These are phyloP conservation scores for Aspergillus ellipticus DNA, from an alignment of 495 filamentous ascomycete genomes.

Conservation along the genomic window DNA sequence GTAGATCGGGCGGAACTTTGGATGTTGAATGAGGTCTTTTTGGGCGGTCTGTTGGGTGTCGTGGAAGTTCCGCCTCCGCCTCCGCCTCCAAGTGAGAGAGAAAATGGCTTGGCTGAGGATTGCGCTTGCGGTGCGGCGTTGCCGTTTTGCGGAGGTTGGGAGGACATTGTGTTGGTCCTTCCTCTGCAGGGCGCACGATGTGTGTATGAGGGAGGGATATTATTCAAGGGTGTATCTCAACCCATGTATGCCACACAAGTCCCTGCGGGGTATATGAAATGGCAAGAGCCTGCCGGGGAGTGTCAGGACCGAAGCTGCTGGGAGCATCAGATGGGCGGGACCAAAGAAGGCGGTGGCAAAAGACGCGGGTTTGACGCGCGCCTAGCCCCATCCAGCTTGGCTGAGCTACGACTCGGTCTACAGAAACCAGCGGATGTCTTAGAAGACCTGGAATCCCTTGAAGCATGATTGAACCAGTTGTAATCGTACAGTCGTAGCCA, in stretches of 20 bases:
- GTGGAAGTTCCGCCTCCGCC: slow-evolving; percentile 5
- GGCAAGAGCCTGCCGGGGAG: background rate
- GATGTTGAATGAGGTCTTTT: slow-evolving; percentile 35
- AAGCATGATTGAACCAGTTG: slow-evolving; percentile 12
- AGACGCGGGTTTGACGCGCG: slow-evolving; percentile 15
- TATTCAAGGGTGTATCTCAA: background rate
- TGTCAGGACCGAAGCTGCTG: background rate
- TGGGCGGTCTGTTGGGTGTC: slow-evolving; percentile 18
- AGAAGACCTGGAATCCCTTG: background rate
- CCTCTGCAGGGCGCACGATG: background rate
- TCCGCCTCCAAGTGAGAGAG: slow-evolving; percentile 24
- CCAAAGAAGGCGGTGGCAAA: slow-evolving; percentile 16
- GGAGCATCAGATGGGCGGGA: background rate
- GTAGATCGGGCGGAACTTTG: slow-evolving; percentile 21
- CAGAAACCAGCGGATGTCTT: no score
- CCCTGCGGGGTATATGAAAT: background rate
- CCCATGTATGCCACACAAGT: background rate
- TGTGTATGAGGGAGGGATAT: slow-evolving; percentile 1
- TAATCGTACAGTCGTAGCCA: slow-evolving; percentile 40
- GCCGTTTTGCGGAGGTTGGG: slow-evolving; percentile 10
- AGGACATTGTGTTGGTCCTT: slow-evolving; percentile 7
- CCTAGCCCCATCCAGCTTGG: slow-evolving; percentile 6
- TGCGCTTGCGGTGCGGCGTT: slow-evolving; percentile 1
- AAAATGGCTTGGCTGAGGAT: slow-evolving; percentile 26
- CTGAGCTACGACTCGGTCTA: slow-evolving; percentile 2